phyloP scores from a whole-genome alignment of 1,284 basidiomycete species.

The Pseudozyma flocculosa region DNA sequence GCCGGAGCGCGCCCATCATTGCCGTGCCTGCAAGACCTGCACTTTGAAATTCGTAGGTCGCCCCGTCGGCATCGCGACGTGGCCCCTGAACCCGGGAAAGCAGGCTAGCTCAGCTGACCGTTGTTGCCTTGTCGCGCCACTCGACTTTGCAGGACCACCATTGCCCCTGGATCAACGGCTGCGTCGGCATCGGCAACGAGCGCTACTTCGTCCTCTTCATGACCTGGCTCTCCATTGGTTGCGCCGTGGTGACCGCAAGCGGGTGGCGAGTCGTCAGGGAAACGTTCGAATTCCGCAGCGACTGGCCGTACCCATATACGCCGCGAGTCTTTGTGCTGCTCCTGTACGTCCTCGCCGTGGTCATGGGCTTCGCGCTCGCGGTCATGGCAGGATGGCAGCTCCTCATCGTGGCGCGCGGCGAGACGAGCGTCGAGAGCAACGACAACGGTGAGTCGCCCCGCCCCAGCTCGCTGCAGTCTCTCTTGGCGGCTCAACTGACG shows the following conservation, averaged over 20 bases:
- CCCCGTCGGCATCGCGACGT: conserved; percentile 39
- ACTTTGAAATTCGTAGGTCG: conserved; percentile 74
- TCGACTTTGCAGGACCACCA: conserved; percentile 45
- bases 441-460: conserved; percentile 66
- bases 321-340: conserved; percentile 71
- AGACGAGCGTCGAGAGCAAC: conserved; percentile 87
- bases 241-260: conserved; percentile 28
- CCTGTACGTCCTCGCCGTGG: conserved; percentile 67
- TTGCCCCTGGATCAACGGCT: conserved; percentile 87
- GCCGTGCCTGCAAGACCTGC: conserved; percentile 86
- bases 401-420: conserved; percentile 72
- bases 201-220: conserved; percentile 94
- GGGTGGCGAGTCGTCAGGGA: conserved; percentile 20
- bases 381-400: conserved; percentile 82
- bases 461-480: no score
- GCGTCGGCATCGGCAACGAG: conserved; percentile 90
- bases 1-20: conserved; percentile 93
- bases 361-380: conserved; percentile 73
- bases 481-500: no score
- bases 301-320: conserved; percentile 67
- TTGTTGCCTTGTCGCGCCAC: not conserved
- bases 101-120: no score
- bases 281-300: conserved; percentile 10
- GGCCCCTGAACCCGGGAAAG: no score
- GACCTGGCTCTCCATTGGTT: conserved; percentile 61